Conservation (phyloP, 176 grass and related monocot genomes). For the Carex scoparia region DNA sequence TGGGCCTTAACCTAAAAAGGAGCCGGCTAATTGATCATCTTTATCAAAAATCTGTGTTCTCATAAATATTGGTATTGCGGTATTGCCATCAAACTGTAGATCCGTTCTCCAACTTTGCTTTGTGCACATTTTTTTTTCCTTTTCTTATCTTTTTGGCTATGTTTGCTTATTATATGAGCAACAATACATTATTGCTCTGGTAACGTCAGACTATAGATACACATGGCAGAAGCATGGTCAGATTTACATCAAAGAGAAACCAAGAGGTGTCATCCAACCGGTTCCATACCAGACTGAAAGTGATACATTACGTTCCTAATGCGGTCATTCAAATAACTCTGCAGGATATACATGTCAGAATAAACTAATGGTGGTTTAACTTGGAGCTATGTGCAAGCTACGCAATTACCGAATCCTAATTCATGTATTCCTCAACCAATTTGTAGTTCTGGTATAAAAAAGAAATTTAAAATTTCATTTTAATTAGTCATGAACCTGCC, state of each 20-base stretch:
- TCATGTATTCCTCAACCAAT: neutral
- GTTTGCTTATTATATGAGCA: too few species aligned
- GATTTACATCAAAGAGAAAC: conserved; percentile 28
- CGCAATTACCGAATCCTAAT: conserved; percentile 28
- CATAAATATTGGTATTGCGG: too few species aligned
- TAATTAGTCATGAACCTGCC: neutral
- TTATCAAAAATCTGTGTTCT: too few species aligned
- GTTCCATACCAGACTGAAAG: conserved; percentile 19
- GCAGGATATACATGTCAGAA: conserved; percentile 34
- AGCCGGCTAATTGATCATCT: too few species aligned
- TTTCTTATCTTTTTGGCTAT: too few species aligned
- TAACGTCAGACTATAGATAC: conserved; percentile 26
- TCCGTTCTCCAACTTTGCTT: too few species aligned
- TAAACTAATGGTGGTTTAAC: conserved; percentile 24
- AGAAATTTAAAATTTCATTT: neutral
- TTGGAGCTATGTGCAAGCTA: conserved; percentile 28
- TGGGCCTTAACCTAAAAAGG: neutral
- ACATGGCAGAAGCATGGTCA: conserved; percentile 34
- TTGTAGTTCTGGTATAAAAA: neutral
- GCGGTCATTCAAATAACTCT: conserved; percentile 14
- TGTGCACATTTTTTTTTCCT: too few species aligned
- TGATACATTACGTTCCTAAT: conserved; percentile 8
- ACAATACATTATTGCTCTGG: neutral
- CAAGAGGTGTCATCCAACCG: conserved; percentile 38
- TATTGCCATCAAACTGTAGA: too few species aligned